Evolutionary conservation across 345 rosid species (phyloP).

Genomic region (Isatis tinctoria): DNA sequence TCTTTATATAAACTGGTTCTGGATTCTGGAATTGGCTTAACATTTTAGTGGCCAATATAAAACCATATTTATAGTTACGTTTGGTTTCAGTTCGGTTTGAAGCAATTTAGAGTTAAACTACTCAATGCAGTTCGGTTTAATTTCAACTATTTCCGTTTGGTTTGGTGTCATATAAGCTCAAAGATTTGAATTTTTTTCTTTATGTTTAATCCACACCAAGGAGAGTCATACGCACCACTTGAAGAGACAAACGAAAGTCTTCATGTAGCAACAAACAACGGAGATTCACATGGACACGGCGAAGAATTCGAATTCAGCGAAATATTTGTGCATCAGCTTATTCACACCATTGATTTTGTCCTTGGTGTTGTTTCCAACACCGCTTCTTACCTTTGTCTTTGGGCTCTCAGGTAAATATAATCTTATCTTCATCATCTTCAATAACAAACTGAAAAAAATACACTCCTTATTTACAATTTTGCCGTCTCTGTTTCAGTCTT

Average conservation of each 20-base stretch:
- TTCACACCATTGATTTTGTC: slow-evolving; percentile 96
- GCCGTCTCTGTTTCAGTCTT: slow-evolving; percentile 59
- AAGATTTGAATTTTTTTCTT: too few relatives aligned
- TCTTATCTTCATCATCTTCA: too few relatives aligned
- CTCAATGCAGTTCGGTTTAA: too few relatives aligned
- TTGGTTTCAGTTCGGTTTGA: too few relatives aligned
- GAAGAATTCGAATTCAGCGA: slow-evolving; percentile 96
- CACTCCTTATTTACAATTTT: too few relatives aligned
- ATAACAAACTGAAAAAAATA: neutral
- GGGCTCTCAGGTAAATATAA: slow-evolving; percentile 99
- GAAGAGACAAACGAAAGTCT: slow-evolving; percentile 68
- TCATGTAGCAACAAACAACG: slow-evolving; percentile 52
- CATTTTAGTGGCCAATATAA: too few relatives aligned
- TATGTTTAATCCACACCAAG: slow-evolving; percentile 79
- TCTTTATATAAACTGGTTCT: too few relatives aligned
- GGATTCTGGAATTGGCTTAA: too few relatives aligned
- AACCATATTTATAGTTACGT: too few relatives aligned
- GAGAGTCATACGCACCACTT: slow-evolving; percentile 58
- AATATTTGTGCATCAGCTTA: slow-evolving; percentile 91
- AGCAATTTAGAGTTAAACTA: too few relatives aligned
- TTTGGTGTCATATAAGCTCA: too few relatives aligned
- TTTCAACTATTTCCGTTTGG: too few relatives aligned
- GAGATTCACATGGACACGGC: slow-evolving; percentile 64
- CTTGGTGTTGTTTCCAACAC: slow-evolving; percentile 99
- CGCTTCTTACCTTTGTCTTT: slow-evolving; percentile 89